These are phyloP conservation scores for Amanita jacksonii DNA, from an alignment of 768 basidiomycete species.

Conservation along the genomic window DNA sequence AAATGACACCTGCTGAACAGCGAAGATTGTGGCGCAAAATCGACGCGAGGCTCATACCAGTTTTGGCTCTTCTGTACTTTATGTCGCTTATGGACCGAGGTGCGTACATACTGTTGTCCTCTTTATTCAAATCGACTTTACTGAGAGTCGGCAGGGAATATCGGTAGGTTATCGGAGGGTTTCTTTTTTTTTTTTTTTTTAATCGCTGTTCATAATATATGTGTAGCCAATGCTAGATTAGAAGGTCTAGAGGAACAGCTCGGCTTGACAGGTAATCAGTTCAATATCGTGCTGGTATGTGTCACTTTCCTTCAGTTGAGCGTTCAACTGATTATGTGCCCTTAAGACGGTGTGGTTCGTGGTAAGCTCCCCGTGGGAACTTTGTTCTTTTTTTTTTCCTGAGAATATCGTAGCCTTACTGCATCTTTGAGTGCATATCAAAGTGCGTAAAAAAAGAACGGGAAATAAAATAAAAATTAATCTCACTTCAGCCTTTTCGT, in stretches of 20 bases:
- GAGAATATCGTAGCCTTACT: conserved; percentile 41
- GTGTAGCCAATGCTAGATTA: conserved; percentile 52
- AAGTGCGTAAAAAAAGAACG: conserved; percentile 33
- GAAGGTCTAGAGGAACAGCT: conserved; percentile 53
- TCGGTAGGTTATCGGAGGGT: conserved; percentile 28
- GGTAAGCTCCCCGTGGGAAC: conserved; percentile 25
- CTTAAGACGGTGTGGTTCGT: conserved; percentile 62
- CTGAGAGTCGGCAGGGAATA: conserved; percentile 34
- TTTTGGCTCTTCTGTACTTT: conserved; percentile 50
- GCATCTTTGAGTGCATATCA: conserved; percentile 59
- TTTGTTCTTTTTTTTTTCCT: neutral
- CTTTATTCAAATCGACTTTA: neutral
- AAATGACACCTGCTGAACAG: conserved; percentile 43
- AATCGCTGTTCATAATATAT: conserved; percentile 5
- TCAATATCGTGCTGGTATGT: conserved; percentile 56
- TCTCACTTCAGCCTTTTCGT: conserved; percentile 34
- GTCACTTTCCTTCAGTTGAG: neutral
- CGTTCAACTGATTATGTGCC: neutral
- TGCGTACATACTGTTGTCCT: conserved; percentile 8
- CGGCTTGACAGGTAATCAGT: conserved; percentile 45
- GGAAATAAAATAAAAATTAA: conserved; percentile 6
- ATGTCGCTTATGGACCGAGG: conserved; percentile 59
- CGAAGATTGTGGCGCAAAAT: conserved; percentile 47
- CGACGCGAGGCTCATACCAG: conserved; percentile 48
- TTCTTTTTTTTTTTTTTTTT: neutral